Percentiles rank a stretch among this genome's conserved stretches.
phyloP scores from a whole-genome alignment of 345 rosid species.

The Eucalyptus viminalis region DNA sequence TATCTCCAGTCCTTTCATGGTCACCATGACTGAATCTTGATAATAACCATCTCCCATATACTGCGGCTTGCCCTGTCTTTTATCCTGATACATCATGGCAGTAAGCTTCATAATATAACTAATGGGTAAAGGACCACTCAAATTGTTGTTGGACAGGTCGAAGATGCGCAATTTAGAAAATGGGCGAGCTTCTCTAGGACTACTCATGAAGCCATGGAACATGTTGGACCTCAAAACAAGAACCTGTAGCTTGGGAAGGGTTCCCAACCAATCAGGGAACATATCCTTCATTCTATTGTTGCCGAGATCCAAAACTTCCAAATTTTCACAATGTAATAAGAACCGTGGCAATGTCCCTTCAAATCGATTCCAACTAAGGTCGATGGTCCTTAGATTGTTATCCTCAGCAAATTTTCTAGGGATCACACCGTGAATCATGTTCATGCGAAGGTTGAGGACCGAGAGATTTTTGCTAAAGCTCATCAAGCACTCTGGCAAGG shows the following conservation, averaged over 20 bases:
- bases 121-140: background rate
- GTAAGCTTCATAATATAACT: background rate
- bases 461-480: no score
- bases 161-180: background rate
- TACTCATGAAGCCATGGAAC: background rate
- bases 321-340: no score
- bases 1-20: background rate
- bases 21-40: background rate
- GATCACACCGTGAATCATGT: no score
- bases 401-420: no score
- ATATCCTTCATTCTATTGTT: no score
- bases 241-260: background rate
- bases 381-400: no score
- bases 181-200: background rate
- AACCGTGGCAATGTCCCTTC: no score
- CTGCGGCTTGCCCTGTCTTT: fast-evolving
- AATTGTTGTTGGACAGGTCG: background rate
- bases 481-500: no score
- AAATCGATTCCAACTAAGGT: no score
- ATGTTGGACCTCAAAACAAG: background rate
- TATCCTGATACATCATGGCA: background rate
- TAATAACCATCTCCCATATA: background rate
- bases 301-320: no score
- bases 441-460: fast-evolving
- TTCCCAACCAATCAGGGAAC: background rate